Conservation (phyloP, 345 rosid genomes). For the Euclidium syriacum region DNA sequence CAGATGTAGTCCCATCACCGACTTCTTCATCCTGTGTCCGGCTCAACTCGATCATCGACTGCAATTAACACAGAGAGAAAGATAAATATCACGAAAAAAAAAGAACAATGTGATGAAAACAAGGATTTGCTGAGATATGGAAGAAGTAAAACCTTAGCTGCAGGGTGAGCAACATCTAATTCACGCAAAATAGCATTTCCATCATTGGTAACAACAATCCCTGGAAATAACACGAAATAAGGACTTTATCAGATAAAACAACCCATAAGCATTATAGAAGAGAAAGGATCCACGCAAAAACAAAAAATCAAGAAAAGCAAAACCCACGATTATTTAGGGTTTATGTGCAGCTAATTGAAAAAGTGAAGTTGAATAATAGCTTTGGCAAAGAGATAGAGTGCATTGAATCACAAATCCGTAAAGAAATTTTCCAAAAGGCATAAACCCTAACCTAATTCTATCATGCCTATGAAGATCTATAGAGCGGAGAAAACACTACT, state of each 20-base stretch:
- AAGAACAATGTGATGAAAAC: neutral
- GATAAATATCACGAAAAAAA: neutral
- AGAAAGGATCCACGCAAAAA: slow-evolving; percentile 1
- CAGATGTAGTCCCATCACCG: slow-evolving; percentile 98
- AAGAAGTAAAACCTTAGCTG: slow-evolving; percentile 64
- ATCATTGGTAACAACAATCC: slow-evolving; percentile 91
- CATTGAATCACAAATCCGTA: neutral
- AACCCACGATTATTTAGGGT: neutral
- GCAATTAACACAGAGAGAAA: slow-evolving; percentile 13
- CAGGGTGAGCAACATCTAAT: slow-evolving; percentile 85
- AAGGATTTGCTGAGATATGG: neutral
- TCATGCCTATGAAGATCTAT: neutral
- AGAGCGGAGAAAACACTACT: neutral
- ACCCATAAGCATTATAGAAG: neutral
- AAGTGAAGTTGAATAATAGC: neutral
- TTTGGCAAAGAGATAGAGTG: neutral
- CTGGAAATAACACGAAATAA: slow-evolving; percentile 32
- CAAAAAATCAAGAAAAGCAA: neutral
- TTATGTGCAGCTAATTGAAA: neutral
- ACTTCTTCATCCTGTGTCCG: slow-evolving; percentile 98
- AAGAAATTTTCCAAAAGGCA: neutral
- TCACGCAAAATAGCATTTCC: slow-evolving; percentile 96
- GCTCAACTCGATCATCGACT: slow-evolving; percentile 96
- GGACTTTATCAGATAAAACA: neutral
- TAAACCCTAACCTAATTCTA: neutral